phyloP scores from a whole-genome alignment of 331 rosid species.

The Malus hybrid region DNA sequence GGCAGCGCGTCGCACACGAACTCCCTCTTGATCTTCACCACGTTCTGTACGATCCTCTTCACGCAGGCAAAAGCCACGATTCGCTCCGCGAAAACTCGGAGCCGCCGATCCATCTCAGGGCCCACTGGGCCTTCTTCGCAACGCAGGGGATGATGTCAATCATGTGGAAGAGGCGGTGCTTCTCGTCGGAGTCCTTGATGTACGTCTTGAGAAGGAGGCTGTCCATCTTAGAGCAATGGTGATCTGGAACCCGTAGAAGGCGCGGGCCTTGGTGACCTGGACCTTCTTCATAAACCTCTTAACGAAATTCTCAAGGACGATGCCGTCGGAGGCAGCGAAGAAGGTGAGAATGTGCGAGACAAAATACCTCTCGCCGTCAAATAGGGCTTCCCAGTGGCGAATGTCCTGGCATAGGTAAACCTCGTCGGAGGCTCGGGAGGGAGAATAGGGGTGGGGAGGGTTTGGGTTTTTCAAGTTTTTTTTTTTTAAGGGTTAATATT shows the following conservation, averaged over 20 bases:
- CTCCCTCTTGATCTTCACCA: conserved; percentile 62
- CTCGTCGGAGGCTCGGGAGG: conserved; percentile 35
- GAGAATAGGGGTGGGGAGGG: too few relatives aligned
- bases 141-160: conserved; percentile 67
- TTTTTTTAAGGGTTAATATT: too few relatives aligned
- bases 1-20: conserved; percentile 70
- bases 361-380: conserved; percentile 47
- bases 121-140: conserved; percentile 61
- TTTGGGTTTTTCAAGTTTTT: too few relatives aligned
- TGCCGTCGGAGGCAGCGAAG: conserved; percentile 67
- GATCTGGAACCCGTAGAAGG: conserved; percentile 64
- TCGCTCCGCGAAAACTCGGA: conserved; percentile 53
- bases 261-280: conserved; percentile 50
- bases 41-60: conserved; percentile 56
- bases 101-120: conserved; percentile 69
- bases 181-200: conserved; percentile 46
- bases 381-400: conserved; percentile 39
- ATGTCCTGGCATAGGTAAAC: conserved; percentile 47
- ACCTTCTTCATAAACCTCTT: conserved; percentile 59
- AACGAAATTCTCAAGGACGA: conserved; percentile 53
- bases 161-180: conserved; percentile 39
- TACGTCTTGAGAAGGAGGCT: conserved; percentile 50
- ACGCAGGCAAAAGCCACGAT: conserved; percentile 68
- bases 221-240: conserved; percentile 62
- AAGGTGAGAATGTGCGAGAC: conserved; percentile 52